These are phyloP conservation scores for Huiozyma naganishii DNA, from an alignment of 805 yeast genomes.

Conservation along the genomic window DNA sequence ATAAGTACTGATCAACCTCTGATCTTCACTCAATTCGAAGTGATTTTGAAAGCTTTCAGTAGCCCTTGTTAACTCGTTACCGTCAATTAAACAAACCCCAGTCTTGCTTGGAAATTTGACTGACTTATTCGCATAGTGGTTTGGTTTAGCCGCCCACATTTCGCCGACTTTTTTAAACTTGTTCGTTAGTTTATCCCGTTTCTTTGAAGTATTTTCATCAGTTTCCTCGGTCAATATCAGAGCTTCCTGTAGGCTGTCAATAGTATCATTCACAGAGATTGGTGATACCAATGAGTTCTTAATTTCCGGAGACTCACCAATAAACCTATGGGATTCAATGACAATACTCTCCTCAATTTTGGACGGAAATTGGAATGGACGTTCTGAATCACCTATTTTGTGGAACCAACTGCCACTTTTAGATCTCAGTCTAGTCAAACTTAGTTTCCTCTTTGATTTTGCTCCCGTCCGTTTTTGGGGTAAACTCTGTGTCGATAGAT, in stretches of 20 bases:
- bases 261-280: not conserved
- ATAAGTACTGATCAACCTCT: slow-evolving; percentile 54
- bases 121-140: slow-evolving; percentile 42
- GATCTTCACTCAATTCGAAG: slow-evolving; percentile 49
- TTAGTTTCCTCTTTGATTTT: not conserved
- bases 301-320: too few species aligned
- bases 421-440: slow-evolving; percentile 4
- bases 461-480: not conserved
- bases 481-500: not conserved
- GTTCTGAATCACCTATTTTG: not conserved
- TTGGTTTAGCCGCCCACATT: slow-evolving; percentile 52
- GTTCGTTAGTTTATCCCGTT: slow-evolving; percentile 1
- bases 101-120: slow-evolving; percentile 34
- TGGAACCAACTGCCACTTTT: slow-evolving; percentile 6
- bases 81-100: slow-evolving; percentile 36
- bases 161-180: slow-evolving; percentile 16
- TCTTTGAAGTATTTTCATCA: not conserved
- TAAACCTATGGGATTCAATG: slow-evolving; percentile 1
- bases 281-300: not conserved
- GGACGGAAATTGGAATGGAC: too few species aligned
- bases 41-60: slow-evolving; percentile 51
- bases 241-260: not conserved
- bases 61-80: slow-evolving; percentile 35
- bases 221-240: not conserved
- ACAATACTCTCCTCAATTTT: slow-evolving; percentile 8